phyloP scores from a whole-genome alignment of 768 basidiomycete genomes.

The Suillus tomentosus region DNA sequence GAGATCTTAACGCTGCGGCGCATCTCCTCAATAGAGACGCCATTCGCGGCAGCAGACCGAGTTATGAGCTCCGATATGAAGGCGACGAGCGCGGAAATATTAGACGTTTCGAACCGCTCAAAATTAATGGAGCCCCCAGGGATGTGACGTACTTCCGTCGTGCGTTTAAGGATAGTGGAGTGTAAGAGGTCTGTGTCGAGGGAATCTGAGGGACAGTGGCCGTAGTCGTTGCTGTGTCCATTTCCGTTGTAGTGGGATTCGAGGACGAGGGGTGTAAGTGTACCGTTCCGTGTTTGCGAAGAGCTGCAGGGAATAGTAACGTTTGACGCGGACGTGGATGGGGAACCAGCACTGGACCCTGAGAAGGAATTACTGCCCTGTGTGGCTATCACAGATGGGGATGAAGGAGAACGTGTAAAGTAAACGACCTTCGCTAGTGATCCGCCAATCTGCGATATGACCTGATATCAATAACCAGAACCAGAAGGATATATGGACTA shows the following conservation, averaged over 20 bases:
- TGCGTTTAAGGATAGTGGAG: constrained; percentile 67
- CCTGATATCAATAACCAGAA: constrained; percentile 4
- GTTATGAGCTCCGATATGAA: constrained; percentile 89
- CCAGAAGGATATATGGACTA: constrained; percentile 3
- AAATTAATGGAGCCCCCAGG: constrained; percentile 98
- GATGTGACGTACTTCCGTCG: constrained; percentile 64
- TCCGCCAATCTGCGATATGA: constrained; percentile 77
- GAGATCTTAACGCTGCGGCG: constrained; percentile 91
- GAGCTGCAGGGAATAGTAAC: constrained; percentile 30
- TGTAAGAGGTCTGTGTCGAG: constrained; percentile 51
- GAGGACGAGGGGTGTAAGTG: constrained; percentile 81
- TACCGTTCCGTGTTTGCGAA: constrained; percentile 55
- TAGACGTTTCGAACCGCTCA: constrained; percentile 92
- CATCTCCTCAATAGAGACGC: constrained; percentile 90
- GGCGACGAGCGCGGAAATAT: constrained; percentile 79
- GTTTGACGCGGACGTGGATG: constrained; percentile 27
- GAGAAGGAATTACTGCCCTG: constrained; percentile 54
- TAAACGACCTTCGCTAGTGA: constrained; percentile 98
- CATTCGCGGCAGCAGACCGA: constrained; percentile 82
- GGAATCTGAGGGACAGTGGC: constrained; percentile 24
- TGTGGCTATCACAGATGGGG: constrained; percentile 68
- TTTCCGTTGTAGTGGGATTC: constrained; percentile 46
- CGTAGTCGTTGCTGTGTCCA: constrained; percentile 20
- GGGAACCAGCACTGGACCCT: constrained; percentile 38
- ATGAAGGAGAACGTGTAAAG: constrained; percentile 91